Conservation (phyloP, 345 rosid genomes). For the Lepidium africanum region DNA sequence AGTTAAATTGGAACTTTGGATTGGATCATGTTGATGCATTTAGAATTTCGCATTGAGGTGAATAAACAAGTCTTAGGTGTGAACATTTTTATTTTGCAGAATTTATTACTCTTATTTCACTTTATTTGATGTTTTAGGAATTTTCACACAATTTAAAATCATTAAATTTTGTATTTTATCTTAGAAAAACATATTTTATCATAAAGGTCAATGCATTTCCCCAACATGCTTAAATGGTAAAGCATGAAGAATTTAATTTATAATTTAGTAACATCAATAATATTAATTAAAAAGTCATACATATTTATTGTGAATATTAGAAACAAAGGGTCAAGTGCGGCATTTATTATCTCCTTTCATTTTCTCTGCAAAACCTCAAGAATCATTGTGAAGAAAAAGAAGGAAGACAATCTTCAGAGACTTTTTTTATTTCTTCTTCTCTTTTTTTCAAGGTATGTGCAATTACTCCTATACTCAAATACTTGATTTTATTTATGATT, state of each 20-base stretch:
- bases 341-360: slow-evolving; percentile 2
- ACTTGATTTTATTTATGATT: background rate
- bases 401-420: slow-evolving; percentile 1
- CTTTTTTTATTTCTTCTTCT: background rate
- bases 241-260: background rate
- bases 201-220: too few species aligned
- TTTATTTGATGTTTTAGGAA: too few species aligned
- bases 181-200: too few species aligned
- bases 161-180: too few species aligned
- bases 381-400: background rate
- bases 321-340: slow-evolving; percentile 8
- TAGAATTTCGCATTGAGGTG: too few species aligned
- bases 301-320: background rate
- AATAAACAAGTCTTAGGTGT: too few species aligned
- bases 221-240: too few species aligned
- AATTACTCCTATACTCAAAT: background rate
- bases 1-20: too few species aligned
- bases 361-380: slow-evolving; percentile 14
- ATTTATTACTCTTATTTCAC: too few species aligned
- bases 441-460: slow-evolving; percentile 15
- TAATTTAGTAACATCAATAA: background rate
- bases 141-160: too few species aligned
- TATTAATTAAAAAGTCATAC: background rate
- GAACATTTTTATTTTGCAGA: too few species aligned
- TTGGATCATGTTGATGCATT: too few species aligned